Evolutionary conservation across 1,284 basidiomycete species (phyloP).

Genomic region (Ustanciosporium gigantosporum): DNA sequence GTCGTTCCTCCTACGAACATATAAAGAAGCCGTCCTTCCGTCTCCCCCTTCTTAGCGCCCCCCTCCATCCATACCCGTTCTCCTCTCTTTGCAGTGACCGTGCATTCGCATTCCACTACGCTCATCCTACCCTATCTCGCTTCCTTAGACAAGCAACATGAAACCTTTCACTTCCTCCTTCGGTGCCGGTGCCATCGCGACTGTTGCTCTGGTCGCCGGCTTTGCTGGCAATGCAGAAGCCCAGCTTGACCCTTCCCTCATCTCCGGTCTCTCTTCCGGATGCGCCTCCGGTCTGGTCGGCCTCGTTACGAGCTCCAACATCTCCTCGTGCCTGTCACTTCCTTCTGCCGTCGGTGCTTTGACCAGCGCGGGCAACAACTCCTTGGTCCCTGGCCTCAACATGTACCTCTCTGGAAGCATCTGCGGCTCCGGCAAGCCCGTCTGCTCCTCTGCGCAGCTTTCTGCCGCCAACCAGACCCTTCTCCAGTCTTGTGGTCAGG

Average conservation of each 20-base stretch:
- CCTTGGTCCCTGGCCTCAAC: constrained; percentile 20
- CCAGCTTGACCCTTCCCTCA: constrained; percentile 33
- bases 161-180: no score
- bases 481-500: constrained; percentile 16
- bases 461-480: constrained; percentile 20
- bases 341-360: constrained; percentile 23
- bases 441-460: constrained; percentile 11
- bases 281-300: constrained; percentile 19
- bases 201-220: constrained; percentile 4
- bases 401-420: constrained; percentile 16
- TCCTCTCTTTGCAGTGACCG: no score
- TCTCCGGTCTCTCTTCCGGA: constrained; percentile 26
- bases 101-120: no score
- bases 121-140: no score
- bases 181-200: constrained; percentile 2
- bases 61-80: no score
- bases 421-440: constrained; percentile 14
- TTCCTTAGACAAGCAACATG: no score
- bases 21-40: no score
- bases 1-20: no score
- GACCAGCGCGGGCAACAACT: constrained; percentile 16
- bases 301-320: constrained; percentile 24
- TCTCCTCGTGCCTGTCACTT: constrained; percentile 28
- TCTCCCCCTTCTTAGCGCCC: no score
- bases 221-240: constrained; percentile 11